These are phyloP conservation scores for Irpex sp. DNA, from an alignment of 1,284 basidiomycete species.

Conservation along the genomic window DNA sequence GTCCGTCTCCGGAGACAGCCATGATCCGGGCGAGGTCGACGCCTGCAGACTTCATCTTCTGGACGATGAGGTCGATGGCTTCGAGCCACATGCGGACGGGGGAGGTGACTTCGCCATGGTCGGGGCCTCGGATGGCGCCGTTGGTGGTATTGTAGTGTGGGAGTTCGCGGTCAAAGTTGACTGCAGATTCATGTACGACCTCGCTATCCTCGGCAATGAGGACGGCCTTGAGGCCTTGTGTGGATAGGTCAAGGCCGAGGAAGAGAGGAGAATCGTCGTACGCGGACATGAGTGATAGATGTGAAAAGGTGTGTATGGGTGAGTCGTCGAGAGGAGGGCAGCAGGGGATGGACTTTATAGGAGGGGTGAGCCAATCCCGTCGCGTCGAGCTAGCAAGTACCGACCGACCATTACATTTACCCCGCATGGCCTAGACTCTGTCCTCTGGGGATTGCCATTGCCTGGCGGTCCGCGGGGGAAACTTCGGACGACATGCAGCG, in stretches of 20 bases:
- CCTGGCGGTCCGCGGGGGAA: constrained; percentile 4
- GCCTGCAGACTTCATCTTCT: constrained; percentile 56
- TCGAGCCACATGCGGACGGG: constrained; percentile 84
- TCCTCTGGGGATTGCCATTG: constrained; percentile 1
- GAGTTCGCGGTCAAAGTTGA: constrained; percentile 80
- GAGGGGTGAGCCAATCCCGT: constrained; percentile 3
- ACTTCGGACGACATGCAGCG: not conserved
- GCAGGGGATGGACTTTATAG: constrained; percentile 6
- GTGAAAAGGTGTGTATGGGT: not conserved
- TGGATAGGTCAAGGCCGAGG: constrained; percentile 84
- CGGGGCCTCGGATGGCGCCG: constrained; percentile 65
- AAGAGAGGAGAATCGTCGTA: constrained; percentile 44
- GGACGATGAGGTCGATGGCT: constrained; percentile 75
- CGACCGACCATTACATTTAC: constrained; percentile 11
- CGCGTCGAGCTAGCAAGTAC: not conserved
- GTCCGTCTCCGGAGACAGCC: constrained; percentile 72
- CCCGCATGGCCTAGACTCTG: not conserved
- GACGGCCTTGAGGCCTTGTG: constrained; percentile 81
- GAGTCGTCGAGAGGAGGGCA: not conserved
- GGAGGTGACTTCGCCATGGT: constrained; percentile 67
- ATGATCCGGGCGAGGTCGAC: constrained; percentile 55
- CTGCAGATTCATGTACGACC: constrained; percentile 66
- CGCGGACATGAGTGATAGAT: constrained; percentile 3
- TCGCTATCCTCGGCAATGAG: constrained; percentile 56
- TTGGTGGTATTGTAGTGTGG: constrained; percentile 68